Percentiles rank a stretch among this genome's conserved stretches.
Evolutionary conservation across 2,329 filamentous ascomycete genomes (phyloP).

Genomic region (Penicillium hesseltinei): DNA sequence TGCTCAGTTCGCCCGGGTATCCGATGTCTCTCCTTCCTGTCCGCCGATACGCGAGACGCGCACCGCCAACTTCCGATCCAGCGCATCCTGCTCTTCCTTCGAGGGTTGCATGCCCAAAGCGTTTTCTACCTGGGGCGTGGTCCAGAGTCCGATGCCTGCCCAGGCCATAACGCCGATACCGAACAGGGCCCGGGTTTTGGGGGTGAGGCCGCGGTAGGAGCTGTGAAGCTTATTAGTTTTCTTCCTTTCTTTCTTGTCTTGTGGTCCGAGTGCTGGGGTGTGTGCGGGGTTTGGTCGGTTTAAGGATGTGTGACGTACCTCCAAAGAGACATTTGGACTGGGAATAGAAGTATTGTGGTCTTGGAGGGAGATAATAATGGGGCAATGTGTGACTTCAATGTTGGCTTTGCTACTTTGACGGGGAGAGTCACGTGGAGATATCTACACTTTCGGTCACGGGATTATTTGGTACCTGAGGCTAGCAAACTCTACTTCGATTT

Average conservation of each 20-base stretch:
- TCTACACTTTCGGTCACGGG: constrained; percentile 2
- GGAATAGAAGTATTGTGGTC: neutral
- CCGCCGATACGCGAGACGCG: constrained; percentile 31
- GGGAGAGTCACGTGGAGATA: constrained; percentile 1
- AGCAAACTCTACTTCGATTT: neutral
- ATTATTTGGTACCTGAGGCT: constrained; percentile 3
- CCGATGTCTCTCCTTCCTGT: constrained; percentile 24
- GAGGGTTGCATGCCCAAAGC: constrained; percentile 70
- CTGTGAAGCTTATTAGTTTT: constrained; percentile 38
- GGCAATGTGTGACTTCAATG: neutral
- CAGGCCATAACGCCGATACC: constrained; percentile 75
- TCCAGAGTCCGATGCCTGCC: constrained; percentile 69
- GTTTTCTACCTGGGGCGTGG: constrained; percentile 71
- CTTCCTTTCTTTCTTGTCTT: neutral
- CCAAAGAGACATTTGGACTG: constrained; percentile 38
- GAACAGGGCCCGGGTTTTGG: constrained; percentile 67
- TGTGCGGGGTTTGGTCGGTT: neutral
- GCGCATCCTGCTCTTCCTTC: constrained; percentile 67
- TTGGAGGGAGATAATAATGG: neutral
- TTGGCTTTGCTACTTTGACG: neutral
- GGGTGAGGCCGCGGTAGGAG: constrained; percentile 68
- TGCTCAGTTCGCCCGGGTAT: constrained; percentile 16
- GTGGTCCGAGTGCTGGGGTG: neutral
- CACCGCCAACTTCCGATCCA: constrained; percentile 50
- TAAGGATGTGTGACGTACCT: constrained; percentile 28